Evolutionary conservation across 2,329 filamentous ascomycete genomes (phyloP), one percentile per base, ranked within the genome.

Genomic region (Penicillium sp.): DNA sequence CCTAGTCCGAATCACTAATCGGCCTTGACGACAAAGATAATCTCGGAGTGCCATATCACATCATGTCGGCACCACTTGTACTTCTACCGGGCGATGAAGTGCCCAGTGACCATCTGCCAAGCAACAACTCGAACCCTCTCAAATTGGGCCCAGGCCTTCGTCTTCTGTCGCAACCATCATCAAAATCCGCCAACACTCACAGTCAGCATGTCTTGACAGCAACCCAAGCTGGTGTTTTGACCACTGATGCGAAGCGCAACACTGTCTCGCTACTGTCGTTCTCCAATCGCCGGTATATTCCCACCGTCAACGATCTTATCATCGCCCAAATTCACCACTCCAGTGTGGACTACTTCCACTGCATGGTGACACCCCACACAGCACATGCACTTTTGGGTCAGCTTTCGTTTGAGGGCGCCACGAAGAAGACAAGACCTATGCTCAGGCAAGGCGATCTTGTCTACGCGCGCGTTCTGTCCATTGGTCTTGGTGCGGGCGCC

Each of bases 391-490:
- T 87, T 13, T 82, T 97, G 1, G 89, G 88, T 0, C 87, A 95
- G 57, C 78, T 97, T 18, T 82, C 90, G n/a, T 98, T 98, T 67
- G 91, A 97, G 70, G 83, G 84, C 54, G 93, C 90, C 13, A 89
- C 86, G 39, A 93, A 90, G 69, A 97, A 97, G 73, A 95, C 88
- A 3, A 80, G 90, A 1, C 93, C 93, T 0, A 78, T 88, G 54
- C 79, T 97, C 38, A 74, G 77, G 27, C 64, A 81, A 11, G 89
- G 89, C 34, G 83, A 88, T 45, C 73, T 96, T 27, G 88, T 97
- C 33, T 97, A 97, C 72, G 91, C 90, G 34, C 86, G 91, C 53
- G 82, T 98, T 38, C 76, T 80, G 27, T 80, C 85, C 36, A 85
- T 87, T 13, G 85, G 88, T 61, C 83, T 89, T 26, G 85, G 88